Conservation (phyloP, 1,139 yeast genomes). For the Diutina catenulata region DNA sequence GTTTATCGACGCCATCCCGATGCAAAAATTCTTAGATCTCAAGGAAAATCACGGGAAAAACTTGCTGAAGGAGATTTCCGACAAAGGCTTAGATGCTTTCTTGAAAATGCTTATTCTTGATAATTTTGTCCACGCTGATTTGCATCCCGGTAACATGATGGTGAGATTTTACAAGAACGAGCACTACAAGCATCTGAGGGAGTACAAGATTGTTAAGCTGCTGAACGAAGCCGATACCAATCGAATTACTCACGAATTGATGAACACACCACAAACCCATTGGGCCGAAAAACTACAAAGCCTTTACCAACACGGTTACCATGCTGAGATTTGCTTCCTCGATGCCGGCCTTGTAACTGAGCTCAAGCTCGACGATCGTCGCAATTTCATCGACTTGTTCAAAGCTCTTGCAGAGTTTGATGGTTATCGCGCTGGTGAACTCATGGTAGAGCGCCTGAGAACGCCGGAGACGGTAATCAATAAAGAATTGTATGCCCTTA, state of each 20-base stretch:
- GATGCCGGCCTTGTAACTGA: constrained; percentile 94
- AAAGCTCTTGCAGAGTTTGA: constrained; percentile 84
- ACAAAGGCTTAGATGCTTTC: constrained; percentile 82
- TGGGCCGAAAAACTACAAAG: constrained; percentile 41
- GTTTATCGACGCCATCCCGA: constrained; percentile 69
- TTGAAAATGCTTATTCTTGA: constrained; percentile 85
- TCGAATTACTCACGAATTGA: constrained; percentile 35
- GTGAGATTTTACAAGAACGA: constrained; percentile 57
- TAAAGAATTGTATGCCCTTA: constrained; percentile 73
- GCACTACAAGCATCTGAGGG: constrained; percentile 30
- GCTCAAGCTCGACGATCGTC: constrained; percentile 60
- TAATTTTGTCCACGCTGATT: constrained; percentile 90
- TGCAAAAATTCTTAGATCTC: constrained; percentile 48
- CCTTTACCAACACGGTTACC: constrained; percentile 51
- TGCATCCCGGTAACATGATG: constrained; percentile 94
- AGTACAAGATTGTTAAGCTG: constrained; percentile 34
- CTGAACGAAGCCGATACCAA: constrained; percentile 37
- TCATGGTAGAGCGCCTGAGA: constrained; percentile 88
- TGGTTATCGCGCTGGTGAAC: constrained; percentile 88
- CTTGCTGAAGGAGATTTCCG: constrained; percentile 68
- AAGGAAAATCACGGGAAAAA: constrained; percentile 35
- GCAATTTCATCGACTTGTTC: constrained; percentile 81
- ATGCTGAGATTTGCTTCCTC: constrained; percentile 80
- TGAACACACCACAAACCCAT: constrained; percentile 24
- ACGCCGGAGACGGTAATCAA: constrained; percentile 89